A percentile compares a stretch with the other conserved stretches of the same genome.
These are phyloP conservation scores for Sugiyamaella novakii DNA, from an alignment of 1,139 yeast genomes.

Conservation along the genomic window DNA sequence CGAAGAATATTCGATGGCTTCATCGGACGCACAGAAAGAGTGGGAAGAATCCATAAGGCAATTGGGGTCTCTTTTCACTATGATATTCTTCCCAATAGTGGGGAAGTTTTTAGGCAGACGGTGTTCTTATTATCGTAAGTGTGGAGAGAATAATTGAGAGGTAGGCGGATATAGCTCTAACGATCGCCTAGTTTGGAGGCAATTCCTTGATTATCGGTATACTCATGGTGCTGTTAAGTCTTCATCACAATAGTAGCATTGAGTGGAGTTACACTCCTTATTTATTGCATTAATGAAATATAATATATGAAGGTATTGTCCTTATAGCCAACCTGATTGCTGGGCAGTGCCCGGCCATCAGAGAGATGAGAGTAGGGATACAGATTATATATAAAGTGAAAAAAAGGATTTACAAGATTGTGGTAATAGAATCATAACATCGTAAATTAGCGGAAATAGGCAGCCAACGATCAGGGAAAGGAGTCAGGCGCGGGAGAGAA, in stretches of 20 bases:
- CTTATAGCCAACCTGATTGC: neutral
- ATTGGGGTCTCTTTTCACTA: conserved; percentile 56
- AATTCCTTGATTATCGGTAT: conserved; percentile 25
- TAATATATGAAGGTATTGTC: neutral
- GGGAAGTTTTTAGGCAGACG: conserved; percentile 75
- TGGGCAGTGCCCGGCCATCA: conserved; percentile 1
- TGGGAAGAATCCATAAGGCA: conserved; percentile 80
- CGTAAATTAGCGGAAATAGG: conserved; percentile 1
- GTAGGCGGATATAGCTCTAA: too few relatives aligned
- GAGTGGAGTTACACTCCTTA: conserved; percentile 2
- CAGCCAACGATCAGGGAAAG: neutral
- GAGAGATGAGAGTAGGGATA: neutral
- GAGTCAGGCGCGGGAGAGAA: conserved; percentile 16
- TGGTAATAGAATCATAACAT: neutral
- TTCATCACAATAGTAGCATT: neutral
- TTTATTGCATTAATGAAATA: conserved; percentile 16
- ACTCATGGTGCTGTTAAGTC: neutral
- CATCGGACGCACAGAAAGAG: conserved; percentile 62
- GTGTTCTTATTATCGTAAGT: conserved; percentile 49
- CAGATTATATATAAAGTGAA: neutral
- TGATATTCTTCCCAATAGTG: conserved; percentile 65
- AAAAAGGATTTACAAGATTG: neutral
- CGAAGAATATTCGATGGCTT: conserved; percentile 21
- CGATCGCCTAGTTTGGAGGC: conserved; percentile 33
- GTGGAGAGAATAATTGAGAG: too few relatives aligned